These are phyloP conservation scores for Chenopodium suecicum DNA, from an alignment of 148 eudicot species.

Conservation along the genomic window DNA sequence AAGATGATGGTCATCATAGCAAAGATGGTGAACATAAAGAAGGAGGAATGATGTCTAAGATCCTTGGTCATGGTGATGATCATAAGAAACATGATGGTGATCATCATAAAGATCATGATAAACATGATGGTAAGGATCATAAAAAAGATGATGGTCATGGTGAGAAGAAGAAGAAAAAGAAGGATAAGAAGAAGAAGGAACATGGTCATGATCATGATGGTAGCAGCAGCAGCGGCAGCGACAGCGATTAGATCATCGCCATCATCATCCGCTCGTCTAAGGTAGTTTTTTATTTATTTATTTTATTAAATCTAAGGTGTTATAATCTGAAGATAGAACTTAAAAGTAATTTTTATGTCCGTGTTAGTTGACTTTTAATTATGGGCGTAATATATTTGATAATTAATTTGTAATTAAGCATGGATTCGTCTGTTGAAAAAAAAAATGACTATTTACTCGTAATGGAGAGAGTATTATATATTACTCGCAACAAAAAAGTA, in stretches of 20 bases:
- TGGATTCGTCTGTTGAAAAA: too few relatives aligned
- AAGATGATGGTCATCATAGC: slow-evolving; percentile 8
- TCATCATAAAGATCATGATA: background rate
- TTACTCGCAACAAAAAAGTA: too few relatives aligned
- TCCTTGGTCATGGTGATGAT: background rate
- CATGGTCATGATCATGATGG: slow-evolving; percentile 9
- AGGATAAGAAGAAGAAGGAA: slow-evolving; percentile 14
- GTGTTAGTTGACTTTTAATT: too few relatives aligned
- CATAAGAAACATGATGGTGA: background rate
- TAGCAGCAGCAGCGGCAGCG: slow-evolving; percentile 10
- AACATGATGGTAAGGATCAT: background rate
- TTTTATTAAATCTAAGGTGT: background rate
- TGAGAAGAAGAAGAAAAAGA: slow-evolving; percentile 5
- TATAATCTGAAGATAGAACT: too few relatives aligned
- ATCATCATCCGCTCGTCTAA: background rate
- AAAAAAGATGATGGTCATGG: slow-evolving; percentile 1
- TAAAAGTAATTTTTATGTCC: too few relatives aligned
- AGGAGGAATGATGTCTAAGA: slow-evolving; percentile 8
- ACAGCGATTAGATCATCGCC: slow-evolving; percentile 6
- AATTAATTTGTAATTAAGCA: too few relatives aligned
- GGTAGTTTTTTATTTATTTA: background rate
- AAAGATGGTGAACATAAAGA: slow-evolving; percentile 17
- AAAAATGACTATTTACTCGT: too few relatives aligned
- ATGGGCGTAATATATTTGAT: too few relatives aligned
- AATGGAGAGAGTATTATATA: too few relatives aligned